Evolutionary conservation across 2,329 filamentous ascomycete species (phyloP).

Genomic region (Coniosporium tulheliwenetii): DNA sequence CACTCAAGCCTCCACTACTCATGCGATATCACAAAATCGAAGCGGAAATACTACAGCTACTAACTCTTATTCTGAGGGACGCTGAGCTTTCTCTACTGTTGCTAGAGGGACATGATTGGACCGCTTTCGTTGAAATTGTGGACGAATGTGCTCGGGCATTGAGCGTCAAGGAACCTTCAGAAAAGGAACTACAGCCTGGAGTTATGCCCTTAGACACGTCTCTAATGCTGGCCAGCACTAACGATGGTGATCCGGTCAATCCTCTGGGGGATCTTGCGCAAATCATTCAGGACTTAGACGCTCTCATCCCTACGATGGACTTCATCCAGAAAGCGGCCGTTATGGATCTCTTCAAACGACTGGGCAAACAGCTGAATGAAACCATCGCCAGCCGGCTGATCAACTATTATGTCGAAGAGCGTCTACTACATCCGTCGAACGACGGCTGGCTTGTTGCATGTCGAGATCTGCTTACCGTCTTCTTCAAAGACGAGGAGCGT

Average conservation of each 20-base stretch:
- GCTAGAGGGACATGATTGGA: slow-evolving; percentile 52
- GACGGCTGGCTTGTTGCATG: slow-evolving; percentile 51
- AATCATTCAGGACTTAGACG: background rate
- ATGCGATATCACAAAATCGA: slow-evolving; percentile 14
- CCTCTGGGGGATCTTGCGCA: background rate
- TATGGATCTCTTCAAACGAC: slow-evolving; percentile 46
- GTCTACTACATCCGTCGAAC: slow-evolving; percentile 58
- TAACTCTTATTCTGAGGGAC: slow-evolving; percentile 21
- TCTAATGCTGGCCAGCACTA: background rate
- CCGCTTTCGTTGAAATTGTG: slow-evolving; percentile 42
- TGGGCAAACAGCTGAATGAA: slow-evolving; percentile 48
- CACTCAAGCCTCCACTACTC: slow-evolving; percentile 16
- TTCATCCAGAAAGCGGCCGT: background rate
- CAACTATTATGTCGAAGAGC: slow-evolving; percentile 51
- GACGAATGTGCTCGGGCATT: slow-evolving; percentile 33
- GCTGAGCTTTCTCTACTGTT: slow-evolving; percentile 40
- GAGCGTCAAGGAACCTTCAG: slow-evolving; percentile 14
- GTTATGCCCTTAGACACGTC: background rate
- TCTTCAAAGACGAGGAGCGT: slow-evolving; percentile 46
- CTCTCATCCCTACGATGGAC: background rate
- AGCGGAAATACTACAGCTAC: slow-evolving; percentile 37
- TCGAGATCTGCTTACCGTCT: slow-evolving; percentile 41
- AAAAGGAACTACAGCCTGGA: background rate
- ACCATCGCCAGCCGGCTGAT: slow-evolving; percentile 48
- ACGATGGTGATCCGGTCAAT: background rate